Conservation (phyloP, 140 eudicot species). For the Flaveria floridana region DNA sequence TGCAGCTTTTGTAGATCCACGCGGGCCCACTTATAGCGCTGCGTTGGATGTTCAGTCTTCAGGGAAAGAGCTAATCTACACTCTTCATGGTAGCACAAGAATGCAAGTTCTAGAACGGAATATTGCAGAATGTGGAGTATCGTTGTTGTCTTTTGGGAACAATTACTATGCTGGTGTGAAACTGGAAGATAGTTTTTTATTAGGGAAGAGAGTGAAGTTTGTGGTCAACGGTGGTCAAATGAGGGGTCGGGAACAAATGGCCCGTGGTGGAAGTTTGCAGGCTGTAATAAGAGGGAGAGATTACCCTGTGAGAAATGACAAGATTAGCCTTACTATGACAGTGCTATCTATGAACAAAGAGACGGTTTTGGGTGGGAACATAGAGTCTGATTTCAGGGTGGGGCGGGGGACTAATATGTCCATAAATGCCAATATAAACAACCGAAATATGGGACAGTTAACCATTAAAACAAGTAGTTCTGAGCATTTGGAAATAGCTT, state of each 20-base stretch:
- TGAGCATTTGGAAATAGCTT: conserved; percentile 72
- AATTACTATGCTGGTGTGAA: conserved; percentile 65
- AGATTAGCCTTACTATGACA: conserved; percentile 57
- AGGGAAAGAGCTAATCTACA: conserved; percentile 65
- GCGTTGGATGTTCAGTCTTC: conserved; percentile 80
- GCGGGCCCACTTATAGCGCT: conserved; percentile 60
- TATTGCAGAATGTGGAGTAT: conserved; percentile 71
- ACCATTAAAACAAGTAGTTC: conserved; percentile 67
- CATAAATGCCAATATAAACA: conserved; percentile 64
- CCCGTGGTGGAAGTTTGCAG: conserved; percentile 79
- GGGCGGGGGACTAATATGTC: conserved; percentile 69
- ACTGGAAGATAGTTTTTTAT: conserved; percentile 58
- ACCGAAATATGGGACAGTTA: conserved; percentile 77
- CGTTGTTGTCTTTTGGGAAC: conserved; percentile 60
- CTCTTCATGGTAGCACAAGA: conserved; percentile 60
- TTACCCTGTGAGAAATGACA: conserved; percentile 81
- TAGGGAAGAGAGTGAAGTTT: conserved; percentile 66
- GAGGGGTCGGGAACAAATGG: conserved; percentile 61
- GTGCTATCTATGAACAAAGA: conserved; percentile 65
- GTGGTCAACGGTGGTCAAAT: conserved; percentile 67
- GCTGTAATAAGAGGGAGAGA: conserved; percentile 71
- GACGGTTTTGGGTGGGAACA: conserved; percentile 64
- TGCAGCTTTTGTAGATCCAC: conserved; percentile 55
- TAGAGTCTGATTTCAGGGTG: conserved; percentile 70
- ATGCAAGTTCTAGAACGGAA: conserved; percentile 45